phyloP scores from a whole-genome alignment of 2,329 filamentous ascomycete species.

The Botrytis galanthina region DNA sequence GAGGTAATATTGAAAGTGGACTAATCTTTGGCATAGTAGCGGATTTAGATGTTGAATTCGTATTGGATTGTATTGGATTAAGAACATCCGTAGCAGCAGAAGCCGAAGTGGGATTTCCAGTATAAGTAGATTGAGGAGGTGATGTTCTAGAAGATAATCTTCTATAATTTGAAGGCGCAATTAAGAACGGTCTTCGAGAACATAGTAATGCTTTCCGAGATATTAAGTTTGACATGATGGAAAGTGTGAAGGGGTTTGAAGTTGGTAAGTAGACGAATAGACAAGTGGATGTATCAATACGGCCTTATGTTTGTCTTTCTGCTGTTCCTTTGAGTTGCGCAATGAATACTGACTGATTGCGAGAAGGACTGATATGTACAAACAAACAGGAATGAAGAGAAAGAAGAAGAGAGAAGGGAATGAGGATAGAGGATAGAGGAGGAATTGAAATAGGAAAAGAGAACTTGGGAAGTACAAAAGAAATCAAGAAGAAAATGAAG shows the following conservation, averaged over 20 bases:
- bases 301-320: background rate
- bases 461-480: background rate
- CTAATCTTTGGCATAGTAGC: slow-evolving; percentile 32
- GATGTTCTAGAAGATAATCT: slow-evolving; percentile 31
- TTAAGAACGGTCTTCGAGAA: background rate
- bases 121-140: slow-evolving; percentile 23
- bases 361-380: background rate
- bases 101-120: slow-evolving; percentile 22
- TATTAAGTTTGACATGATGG: slow-evolving; percentile 1
- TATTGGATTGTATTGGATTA: background rate
- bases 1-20: slow-evolving; percentile 64
- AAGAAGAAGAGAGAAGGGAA: background rate
- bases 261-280: background rate
- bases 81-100: slow-evolving; percentile 22
- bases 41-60: slow-evolving; percentile 16
- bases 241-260: background rate
- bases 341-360: background rate
- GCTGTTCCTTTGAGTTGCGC: slow-evolving; percentile 1
- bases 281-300: background rate
- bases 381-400: background rate
- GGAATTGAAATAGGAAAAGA: slow-evolving; percentile 8
- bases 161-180: slow-evolving; percentile 20
- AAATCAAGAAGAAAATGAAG: background rate
- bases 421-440: background rate
- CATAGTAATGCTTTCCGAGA: slow-evolving; percentile 1